Base-by-base conservation (phyloP, 176 grass and related monocot genomes). In the Rhynchospora tenuis region DNA sequence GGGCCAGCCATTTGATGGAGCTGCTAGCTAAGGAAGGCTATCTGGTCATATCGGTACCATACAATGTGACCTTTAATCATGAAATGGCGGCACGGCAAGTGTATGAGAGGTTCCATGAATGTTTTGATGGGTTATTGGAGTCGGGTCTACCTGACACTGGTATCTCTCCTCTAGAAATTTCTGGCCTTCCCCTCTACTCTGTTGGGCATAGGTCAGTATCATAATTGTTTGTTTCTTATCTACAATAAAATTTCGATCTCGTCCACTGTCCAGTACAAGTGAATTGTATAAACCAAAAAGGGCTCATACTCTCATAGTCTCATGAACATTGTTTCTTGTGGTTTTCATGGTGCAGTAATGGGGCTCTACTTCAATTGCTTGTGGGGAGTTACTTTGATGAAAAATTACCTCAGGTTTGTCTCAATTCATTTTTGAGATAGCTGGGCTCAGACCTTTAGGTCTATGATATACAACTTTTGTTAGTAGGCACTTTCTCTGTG, bases 11-110 rank as follows among this genome's bases (percentile, higher is more conserved):
- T 84, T 60, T 99, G 73, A 89, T 99, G 88, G 91, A 93, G 86
- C 89, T 91, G 78, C 88, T 95, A 26, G 91, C 96, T 29, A 88
- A 80, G 75, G 92, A 95, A 86, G 96, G 93, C 26, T 95, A 93
- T 88, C 93, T 98, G 5, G 89, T 98, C 60, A 88, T 98, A 44
- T 91, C 84, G 24, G 93, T 98, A 22, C 93, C 95, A 52, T 93
- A 95, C 89, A 91, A 91, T 59, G 92, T 98, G 74, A 98, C 92
- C 31, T 95, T 98, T 78, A 78, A 98, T 87, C 96, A 98, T 79
- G 93, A 94, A 88, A 89, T 81, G 59, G 96, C 93, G 10, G 80
- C 89, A 71, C 88, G 78, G 38, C 85, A 88, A 86, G 91, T 99
- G 4, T 93, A 90, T 66, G 22, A 85, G 80, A 87, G 91, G 78